These are phyloP conservation scores for Lichenothelia convexa DNA, from an alignment of 495 filamentous ascomycete species.

Conservation along the genomic window DNA sequence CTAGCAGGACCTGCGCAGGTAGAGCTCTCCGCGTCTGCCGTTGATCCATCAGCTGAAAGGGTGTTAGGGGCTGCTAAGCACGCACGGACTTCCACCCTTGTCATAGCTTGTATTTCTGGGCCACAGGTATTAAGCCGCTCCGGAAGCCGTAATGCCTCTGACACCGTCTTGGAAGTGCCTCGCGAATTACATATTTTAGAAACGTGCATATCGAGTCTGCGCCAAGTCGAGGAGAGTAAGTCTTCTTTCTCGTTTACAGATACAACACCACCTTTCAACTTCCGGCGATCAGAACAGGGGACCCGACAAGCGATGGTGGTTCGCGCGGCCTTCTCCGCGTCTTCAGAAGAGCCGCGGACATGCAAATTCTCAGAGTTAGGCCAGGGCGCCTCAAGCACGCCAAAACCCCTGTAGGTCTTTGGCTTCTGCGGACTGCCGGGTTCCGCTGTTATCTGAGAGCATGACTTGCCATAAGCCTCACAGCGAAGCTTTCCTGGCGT, in stretches of 20 bases:
- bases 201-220: too few species aligned
- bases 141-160: conserved; percentile 8
- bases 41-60: too few species aligned
- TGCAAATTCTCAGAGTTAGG: too few species aligned
- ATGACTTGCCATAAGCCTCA: too few species aligned
- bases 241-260: conserved; percentile 8
- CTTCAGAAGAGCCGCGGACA: too few species aligned
- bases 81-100: conserved; percentile 4
- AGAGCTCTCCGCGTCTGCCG: too few species aligned
- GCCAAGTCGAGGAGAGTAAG: conserved; percentile 4
- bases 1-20: conserved; percentile 3
- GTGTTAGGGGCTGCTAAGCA: background rate
- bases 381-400: too few species aligned
- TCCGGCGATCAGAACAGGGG: conserved; percentile 3
- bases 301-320: background rate
- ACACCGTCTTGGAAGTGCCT: background rate
- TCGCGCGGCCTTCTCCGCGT: too few species aligned
- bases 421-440: too few species aligned
- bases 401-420: too few species aligned
- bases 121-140: conserved; percentile 17
- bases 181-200: too few species aligned
- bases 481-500: conserved; percentile 22
- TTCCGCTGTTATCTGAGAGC: too few species aligned
- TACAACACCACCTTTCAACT: conserved; percentile 11
- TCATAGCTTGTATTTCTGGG: conserved; percentile 8